Evolutionary conservation across 257 asterid genomes (phyloP), one percentile per base, ranked within the genome.

Genomic region (Haberlea rhodopensis): DNA sequence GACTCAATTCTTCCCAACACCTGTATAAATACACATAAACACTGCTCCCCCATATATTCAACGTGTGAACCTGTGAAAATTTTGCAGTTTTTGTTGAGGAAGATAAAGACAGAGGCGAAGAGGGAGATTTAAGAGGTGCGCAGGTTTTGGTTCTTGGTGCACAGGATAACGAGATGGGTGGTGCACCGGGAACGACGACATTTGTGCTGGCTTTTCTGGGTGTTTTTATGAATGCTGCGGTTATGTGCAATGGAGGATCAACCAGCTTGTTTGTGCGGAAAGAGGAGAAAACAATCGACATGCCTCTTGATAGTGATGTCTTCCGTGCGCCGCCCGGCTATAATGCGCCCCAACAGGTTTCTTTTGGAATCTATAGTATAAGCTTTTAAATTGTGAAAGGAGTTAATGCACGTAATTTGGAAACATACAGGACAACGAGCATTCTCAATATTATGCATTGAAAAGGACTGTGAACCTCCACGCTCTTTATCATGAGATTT

Each of bases 301-400:
- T 91, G 95, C 91, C 96, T 8, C 76, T 89, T 2, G 84, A 87
- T 2, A 85, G 95, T 45, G 98, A 89, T 59, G 98, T 89, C 23
- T 91, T 91, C 79, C 34, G 72, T 27, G 80, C 73, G 22, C 98
- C 98, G 75, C 81, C 80, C 27, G 97, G 97, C 75, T 74, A 84
- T 71, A 91, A 91, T 79, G 95, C 95, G 49, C 98, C 98, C 57
- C 96, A 89, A 74, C 98, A 89, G 95, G 97, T 92, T 2, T 34
- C 10, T 11, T n/a, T n/a, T n/a, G n/a, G n/a, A n/a, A n/a, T n/a
- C n/a, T n/a, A n/a, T n/a, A n/a, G n/a, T n/a, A n/a, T n/a, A n/a
- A n/a, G n/a, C n/a, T n/a, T n/a, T n/a, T n/a, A n/a, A n/a, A n/a
- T n/a, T n/a, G n/a, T n/a, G n/a, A n/a, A n/a, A n/a, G n/a, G n/a